Evolutionary conservation across 1,284 basidiomycete genomes (phyloP).

Genomic region (Mycena sp.): DNA sequence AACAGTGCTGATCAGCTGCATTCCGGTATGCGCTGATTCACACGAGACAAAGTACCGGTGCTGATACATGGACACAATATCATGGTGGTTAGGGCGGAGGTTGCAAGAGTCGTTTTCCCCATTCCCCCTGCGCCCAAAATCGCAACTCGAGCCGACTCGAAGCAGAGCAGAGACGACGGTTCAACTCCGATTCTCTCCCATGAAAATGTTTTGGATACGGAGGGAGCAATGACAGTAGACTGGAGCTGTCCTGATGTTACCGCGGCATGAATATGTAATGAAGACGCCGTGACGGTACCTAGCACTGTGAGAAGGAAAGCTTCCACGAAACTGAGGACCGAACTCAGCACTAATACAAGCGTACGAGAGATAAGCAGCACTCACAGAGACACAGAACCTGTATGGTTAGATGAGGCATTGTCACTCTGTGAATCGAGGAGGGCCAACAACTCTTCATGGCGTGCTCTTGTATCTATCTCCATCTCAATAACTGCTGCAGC

Average conservation of each 20-base stretch:
- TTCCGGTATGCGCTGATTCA: background rate
- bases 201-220: background rate
- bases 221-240: background rate
- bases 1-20: background rate
- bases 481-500: background rate
- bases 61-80: slow-evolving; percentile 10
- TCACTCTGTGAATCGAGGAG: background rate
- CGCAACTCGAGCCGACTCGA: slow-evolving; percentile 7
- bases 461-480: background rate
- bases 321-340: background rate
- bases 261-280: background rate
- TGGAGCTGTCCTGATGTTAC: background rate
- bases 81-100: slow-evolving; percentile 7
- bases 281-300: background rate
- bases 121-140: slow-evolving; percentile 22
- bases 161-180: background rate
- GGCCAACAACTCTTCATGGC: slow-evolving; percentile 4
- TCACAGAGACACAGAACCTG: background rate
- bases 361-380: background rate
- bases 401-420: background rate
- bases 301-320: background rate
- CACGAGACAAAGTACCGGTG: background rate
- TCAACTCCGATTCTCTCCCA: slow-evolving; percentile 6
- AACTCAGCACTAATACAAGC: background rate
- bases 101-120: slow-evolving; percentile 26